phyloP scores from a whole-genome alignment of 768 basidiomycete species.

The Termitomyces sp. region DNA sequence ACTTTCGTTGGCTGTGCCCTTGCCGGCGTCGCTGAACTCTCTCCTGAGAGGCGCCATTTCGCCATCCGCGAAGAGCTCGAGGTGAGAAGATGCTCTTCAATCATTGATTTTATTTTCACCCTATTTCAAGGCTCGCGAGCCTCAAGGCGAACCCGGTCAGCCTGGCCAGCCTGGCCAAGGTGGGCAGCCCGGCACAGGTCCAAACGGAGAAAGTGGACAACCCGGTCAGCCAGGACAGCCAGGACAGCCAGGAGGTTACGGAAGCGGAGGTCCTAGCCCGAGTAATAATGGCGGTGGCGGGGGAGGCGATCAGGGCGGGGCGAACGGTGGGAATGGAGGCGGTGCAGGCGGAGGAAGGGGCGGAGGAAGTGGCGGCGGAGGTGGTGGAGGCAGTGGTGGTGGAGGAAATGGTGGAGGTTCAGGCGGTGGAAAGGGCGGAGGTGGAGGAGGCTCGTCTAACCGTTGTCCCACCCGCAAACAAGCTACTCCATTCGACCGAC shows the following conservation, averaged over 20 bases:
- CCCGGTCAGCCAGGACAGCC: constrained; percentile 10
- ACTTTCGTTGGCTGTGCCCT: constrained; percentile 5
- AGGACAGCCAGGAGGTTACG: constrained; percentile 7
- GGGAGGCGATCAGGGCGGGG: neutral
- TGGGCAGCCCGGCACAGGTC: constrained; percentile 3
- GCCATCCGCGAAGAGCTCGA: neutral
- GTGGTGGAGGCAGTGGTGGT: neutral
- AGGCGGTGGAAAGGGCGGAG: neutral
- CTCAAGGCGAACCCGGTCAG: constrained; percentile 7
- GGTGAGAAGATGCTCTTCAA: neutral
- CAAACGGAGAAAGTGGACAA: constrained; percentile 2
- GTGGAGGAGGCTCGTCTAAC: neutral
- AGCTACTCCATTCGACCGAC: constrained; percentile 3
- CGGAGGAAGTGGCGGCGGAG: neutral
- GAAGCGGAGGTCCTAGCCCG: neutral
- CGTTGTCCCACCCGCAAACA: constrained; percentile 1
- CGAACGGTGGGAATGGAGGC: constrained; percentile 2
- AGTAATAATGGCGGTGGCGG: constrained; percentile 5
- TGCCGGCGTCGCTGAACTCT: neutral
- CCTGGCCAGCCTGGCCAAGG: constrained; percentile 8
- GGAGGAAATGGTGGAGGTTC: neutral
- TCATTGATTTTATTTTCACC: neutral
- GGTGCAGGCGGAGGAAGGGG: constrained; percentile 1
- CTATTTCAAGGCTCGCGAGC: neutral
- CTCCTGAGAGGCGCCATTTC: neutral